Evolutionary conservation across 2,329 filamentous ascomycete genomes (phyloP).

Genomic region (Fusarium pseudonygamai): DNA sequence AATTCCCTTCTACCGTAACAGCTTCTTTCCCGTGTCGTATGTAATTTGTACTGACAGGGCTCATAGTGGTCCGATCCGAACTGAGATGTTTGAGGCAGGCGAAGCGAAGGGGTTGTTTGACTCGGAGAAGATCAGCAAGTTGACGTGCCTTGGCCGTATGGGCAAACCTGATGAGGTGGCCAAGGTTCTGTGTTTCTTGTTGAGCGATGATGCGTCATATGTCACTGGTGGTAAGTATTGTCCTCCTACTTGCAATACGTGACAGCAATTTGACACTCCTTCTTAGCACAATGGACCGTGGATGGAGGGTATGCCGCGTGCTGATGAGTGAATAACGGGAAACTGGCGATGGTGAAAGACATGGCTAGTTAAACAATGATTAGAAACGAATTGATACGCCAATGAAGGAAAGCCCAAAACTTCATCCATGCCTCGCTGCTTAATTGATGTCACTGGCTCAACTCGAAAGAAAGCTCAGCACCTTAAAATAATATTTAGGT

Average conservation of each 20-base stretch:
- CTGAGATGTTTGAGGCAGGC: not conserved
- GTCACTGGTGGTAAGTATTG: not conserved
- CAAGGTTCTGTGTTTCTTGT: not conserved
- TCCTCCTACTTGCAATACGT: accelerated
- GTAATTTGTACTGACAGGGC: accelerated
- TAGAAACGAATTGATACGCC: no score
- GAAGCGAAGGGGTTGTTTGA: not conserved
- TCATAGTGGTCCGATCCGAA: not conserved
- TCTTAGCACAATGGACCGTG: not conserved
- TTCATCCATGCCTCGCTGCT: no score
- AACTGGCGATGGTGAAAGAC: no score
- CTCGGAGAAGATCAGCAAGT: not conserved
- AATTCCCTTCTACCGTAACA: not conserved
- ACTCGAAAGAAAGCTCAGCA: no score
- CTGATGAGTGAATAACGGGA: not conserved
- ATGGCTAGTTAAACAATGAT: no score
- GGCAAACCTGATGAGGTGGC: not conserved
- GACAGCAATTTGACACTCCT: not conserved
- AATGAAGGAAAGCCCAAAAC: no score
- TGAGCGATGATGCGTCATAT: not conserved
- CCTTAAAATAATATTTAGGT: no score
- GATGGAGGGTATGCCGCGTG: not conserved
- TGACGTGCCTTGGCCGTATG: not conserved
- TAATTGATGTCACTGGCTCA: no score
- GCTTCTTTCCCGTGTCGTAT: no score